phyloP scores from a whole-genome alignment of 148 eudicot species.

The Cornus florida region DNA sequence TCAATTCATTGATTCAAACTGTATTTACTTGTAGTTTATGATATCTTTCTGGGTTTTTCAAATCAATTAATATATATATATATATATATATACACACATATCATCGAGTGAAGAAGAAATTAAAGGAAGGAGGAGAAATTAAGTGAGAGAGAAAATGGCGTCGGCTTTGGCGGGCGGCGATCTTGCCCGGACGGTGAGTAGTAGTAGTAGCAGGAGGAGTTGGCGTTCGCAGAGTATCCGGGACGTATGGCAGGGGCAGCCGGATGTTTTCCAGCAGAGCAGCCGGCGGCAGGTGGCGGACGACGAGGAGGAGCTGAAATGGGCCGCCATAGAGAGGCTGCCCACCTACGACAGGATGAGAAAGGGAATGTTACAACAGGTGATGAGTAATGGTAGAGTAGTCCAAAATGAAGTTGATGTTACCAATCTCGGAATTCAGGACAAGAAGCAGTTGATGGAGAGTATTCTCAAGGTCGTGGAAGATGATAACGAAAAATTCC shows the following conservation, averaged over 20 bases:
- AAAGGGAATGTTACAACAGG: slow-evolving; percentile 26
- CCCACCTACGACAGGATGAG: slow-evolving; percentile 40
- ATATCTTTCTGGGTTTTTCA: too few species aligned
- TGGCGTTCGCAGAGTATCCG: slow-evolving; percentile 28
- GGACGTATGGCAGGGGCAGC: slow-evolving; percentile 22
- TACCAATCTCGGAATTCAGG: slow-evolving; percentile 19
- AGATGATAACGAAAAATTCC: slow-evolving; percentile 43
- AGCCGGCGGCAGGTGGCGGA: slow-evolving; percentile 16
- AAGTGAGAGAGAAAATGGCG: slow-evolving; percentile 6
- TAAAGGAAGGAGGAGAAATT: too few species aligned
- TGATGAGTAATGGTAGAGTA: slow-evolving; percentile 24
- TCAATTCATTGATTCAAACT: too few species aligned
- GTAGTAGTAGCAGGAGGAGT: slow-evolving; percentile 17
- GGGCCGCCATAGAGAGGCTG: slow-evolving; percentile 45
- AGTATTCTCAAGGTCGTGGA: slow-evolving; percentile 33
- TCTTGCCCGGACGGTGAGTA: slow-evolving; percentile 14
- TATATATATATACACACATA: too few species aligned
- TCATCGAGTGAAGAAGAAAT: too few species aligned
- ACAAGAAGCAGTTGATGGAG: slow-evolving; percentile 35
- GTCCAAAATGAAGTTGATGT: slow-evolving; percentile 31
- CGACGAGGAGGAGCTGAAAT: slow-evolving; percentile 37
- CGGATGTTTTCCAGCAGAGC: slow-evolving; percentile 29
- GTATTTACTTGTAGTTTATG: too few species aligned
- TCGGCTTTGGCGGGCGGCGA: slow-evolving; percentile 23
- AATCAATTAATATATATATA: too few species aligned